Percentiles rank a stretch among this genome's conserved stretches.
These are phyloP conservation scores for Pleomassaria siparia DNA, from an alignment of 2,329 filamentous ascomycete genomes.

Conservation along the genomic window DNA sequence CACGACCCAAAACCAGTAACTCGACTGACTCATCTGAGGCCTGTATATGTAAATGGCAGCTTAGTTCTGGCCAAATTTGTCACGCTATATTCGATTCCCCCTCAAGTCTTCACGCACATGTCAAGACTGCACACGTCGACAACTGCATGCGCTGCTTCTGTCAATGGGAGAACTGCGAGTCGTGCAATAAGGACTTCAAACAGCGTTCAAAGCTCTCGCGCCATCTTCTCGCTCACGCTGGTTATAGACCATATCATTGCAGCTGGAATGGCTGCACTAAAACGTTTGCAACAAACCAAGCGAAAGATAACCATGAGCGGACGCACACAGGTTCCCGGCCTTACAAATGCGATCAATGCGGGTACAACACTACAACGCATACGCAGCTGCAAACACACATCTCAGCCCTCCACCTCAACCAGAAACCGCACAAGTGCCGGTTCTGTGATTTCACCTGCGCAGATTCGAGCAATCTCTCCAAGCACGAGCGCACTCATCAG, in stretches of 20 bases:
- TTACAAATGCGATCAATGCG: slow-evolving; percentile 40
- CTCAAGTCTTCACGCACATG: slow-evolving; percentile 37
- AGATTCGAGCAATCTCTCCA: slow-evolving; percentile 39
- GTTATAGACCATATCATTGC: slow-evolving; percentile 41
- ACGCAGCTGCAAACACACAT: slow-evolving; percentile 44
- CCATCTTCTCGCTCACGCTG: slow-evolving; percentile 41
- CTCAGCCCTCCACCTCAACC: slow-evolving; percentile 37
- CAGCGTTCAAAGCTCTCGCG: slow-evolving; percentile 43
- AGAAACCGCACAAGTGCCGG: slow-evolving; percentile 42
- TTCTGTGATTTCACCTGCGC: slow-evolving; percentile 44
- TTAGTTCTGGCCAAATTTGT: slow-evolving; percentile 28
- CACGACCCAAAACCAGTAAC: slow-evolving; percentile 5
- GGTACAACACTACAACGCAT: slow-evolving; percentile 42
- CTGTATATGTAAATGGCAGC: slow-evolving; percentile 38
- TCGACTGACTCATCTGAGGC: slow-evolving; percentile 12
- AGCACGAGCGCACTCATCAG: slow-evolving; percentile 42
- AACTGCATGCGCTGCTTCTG: slow-evolving; percentile 38
- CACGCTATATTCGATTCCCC: slow-evolving; percentile 30
- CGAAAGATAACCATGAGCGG: slow-evolving; percentile 44
- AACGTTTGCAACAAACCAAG: slow-evolving; percentile 44
- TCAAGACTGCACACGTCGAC: slow-evolving; percentile 39
- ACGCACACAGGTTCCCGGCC: slow-evolving; percentile 42
- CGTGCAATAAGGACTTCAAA: slow-evolving; percentile 40
- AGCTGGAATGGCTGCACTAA: slow-evolving; percentile 38
- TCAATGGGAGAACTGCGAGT: slow-evolving; percentile 40